phyloP scores from a whole-genome alignment of 2,329 filamentous ascomycete genomes.

The Fonsecaea multimorphosa region DNA sequence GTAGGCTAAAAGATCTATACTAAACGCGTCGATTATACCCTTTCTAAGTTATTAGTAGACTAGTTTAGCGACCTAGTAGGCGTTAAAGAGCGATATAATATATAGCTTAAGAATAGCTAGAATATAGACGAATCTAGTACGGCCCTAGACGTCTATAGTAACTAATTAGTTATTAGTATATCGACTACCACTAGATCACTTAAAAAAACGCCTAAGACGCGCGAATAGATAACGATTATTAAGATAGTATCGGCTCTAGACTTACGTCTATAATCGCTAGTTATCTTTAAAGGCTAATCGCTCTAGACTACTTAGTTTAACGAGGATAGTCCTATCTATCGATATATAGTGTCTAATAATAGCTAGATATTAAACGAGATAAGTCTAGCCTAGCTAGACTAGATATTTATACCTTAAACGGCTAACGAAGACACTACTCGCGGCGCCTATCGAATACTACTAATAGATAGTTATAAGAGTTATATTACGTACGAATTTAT shows the following conservation, averaged over 20 bases:
- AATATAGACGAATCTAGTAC: constrained; percentile 36
- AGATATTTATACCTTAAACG: constrained; percentile 35
- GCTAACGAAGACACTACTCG: neutral
- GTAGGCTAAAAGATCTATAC: constrained; percentile 33
- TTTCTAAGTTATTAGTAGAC: constrained; percentile 21
- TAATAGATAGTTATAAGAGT: constrained; percentile 36
- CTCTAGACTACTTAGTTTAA: constrained; percentile 37
- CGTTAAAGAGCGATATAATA: constrained; percentile 19
- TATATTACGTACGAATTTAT: constrained; percentile 36
- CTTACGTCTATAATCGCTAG: constrained; percentile 22
- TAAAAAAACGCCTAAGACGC: constrained; percentile 42
- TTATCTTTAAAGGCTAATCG: constrained; percentile 39
- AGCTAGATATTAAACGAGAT: constrained; percentile 39
- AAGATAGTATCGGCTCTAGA: constrained; percentile 35
- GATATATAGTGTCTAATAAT: constrained; percentile 35
- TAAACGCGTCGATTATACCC: constrained; percentile 34
- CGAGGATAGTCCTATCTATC: constrained; percentile 28
- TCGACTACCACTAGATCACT: constrained; percentile 13
- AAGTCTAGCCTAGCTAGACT: constrained; percentile 31
- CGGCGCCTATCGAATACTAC: constrained; percentile 27
- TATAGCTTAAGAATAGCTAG: constrained; percentile 36
- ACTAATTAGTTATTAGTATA: constrained; percentile 25
- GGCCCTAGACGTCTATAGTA: constrained; percentile 25
- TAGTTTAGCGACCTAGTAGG: constrained; percentile 18
- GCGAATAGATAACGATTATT: constrained; percentile 35